Conservation (phyloP, 2,329 filamentous ascomycete species). For the Pyricularia grisea region DNA sequence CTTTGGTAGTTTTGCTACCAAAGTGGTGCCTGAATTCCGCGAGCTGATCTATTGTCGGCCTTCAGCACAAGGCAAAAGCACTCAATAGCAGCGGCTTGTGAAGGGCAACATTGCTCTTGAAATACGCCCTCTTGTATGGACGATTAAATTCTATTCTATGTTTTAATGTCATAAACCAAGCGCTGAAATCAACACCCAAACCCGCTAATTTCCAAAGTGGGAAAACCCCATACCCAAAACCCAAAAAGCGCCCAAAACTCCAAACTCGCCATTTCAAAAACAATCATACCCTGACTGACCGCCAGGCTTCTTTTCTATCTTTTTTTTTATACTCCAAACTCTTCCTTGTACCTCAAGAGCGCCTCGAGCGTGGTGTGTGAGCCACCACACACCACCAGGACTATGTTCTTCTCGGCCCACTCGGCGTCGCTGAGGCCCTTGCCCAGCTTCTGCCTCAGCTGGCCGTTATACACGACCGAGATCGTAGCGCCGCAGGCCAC, state of each 20-base stretch:
- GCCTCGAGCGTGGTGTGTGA: conserved; percentile 55
- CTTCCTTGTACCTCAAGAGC: conserved; percentile 46
- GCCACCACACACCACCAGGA: conserved; percentile 79
- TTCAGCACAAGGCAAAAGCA: not conserved
- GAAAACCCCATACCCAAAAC: not conserved
- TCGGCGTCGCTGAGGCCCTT: conserved; percentile 42
- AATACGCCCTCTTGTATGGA: not conserved
- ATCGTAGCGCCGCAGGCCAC: conserved; percentile 75
- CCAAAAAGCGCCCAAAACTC: not conserved
- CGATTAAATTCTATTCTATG: not conserved
- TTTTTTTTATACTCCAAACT: conserved; percentile 24
- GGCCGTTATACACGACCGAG: conserved; percentile 55
- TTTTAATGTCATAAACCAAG: not conserved
- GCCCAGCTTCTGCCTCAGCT: conserved; percentile 52
- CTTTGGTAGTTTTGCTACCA: not conserved
- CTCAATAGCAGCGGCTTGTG: not conserved
- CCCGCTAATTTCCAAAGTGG: not conserved
- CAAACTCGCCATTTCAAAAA: not conserved
- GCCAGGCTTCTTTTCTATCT: not conserved
- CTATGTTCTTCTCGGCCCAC: conserved; percentile 60
- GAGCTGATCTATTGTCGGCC: conserved; percentile 14
- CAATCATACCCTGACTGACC: not conserved
- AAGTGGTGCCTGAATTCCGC: conserved; percentile 12
- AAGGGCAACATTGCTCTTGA: not conserved
- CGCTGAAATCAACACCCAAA: not conserved